Conservation (phyloP, 106 monocot genomes). For the Vanilla planifolia region DNA sequence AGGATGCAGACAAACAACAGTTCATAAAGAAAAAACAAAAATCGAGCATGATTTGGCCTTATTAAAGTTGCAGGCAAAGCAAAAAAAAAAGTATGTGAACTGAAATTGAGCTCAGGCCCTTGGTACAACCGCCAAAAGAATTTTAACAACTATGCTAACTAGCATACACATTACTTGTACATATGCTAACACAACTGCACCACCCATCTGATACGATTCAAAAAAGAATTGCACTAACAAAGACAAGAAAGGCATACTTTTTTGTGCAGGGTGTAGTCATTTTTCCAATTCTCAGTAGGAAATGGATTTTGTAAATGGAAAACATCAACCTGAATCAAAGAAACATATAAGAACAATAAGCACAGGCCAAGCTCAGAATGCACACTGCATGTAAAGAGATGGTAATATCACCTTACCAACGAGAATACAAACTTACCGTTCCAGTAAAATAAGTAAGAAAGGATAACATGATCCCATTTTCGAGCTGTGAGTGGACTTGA, state of each 20-base stretch:
- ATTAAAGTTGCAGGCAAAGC: too few relatives aligned
- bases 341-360: not conserved
- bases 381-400: not conserved
- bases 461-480: constrained; percentile 91
- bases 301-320: constrained; percentile 69
- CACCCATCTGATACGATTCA: too few relatives aligned
- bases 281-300: constrained; percentile 57
- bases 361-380: not conserved
- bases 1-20: too few relatives aligned
- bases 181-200: too few relatives aligned
- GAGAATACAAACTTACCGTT: constrained; percentile 46
- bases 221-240: not conserved
- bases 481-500: constrained; percentile 55
- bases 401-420: not conserved
- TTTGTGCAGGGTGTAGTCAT: constrained; percentile 55
- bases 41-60: too few relatives aligned
- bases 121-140: too few relatives aligned
- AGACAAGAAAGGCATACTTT: constrained; percentile 41
- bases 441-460: constrained; percentile 97
- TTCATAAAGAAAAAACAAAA: too few relatives aligned
- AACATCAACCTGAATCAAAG: constrained; percentile 66
- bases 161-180: too few relatives aligned
- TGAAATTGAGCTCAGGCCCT: too few relatives aligned
- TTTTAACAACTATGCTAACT: too few relatives aligned
- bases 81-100: too few relatives aligned